Evolutionary conservation across 805 yeast genomes (phyloP).

Genomic region (Yamadazyma phyllophila): DNA sequence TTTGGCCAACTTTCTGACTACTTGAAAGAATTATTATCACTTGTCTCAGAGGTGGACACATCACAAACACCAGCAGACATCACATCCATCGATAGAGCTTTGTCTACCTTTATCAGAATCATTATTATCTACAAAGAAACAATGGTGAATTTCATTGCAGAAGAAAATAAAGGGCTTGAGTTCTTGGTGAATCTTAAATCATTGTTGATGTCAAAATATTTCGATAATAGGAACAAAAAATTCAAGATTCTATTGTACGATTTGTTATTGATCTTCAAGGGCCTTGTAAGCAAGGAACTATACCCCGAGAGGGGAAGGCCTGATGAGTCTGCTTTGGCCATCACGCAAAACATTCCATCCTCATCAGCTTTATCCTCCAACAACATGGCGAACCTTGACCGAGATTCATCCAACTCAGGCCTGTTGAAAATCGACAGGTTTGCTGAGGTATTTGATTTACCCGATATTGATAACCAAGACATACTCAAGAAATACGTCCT

Average conservation of each 20-base stretch:
- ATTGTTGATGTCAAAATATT: slow-evolving; percentile 43
- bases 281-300: slow-evolving; percentile 19
- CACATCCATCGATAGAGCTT: slow-evolving; percentile 19
- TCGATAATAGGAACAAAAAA: slow-evolving; percentile 40
- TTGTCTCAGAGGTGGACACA: neutral
- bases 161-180: slow-evolving; percentile 38
- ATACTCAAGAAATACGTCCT: slow-evolving; percentile 7
- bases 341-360: neutral
- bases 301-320: neutral
- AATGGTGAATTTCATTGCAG: slow-evolving; percentile 45
- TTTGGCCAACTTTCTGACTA: slow-evolving; percentile 23
- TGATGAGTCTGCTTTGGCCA: neutral
- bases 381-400: neutral
- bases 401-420: neutral
- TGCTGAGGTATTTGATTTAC: slow-evolving; percentile 7
- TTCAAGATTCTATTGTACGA: slow-evolving; percentile 59
- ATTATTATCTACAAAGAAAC: slow-evolving; percentile 56
- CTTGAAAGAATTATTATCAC: slow-evolving; percentile 20
- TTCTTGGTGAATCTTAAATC: slow-evolving; percentile 48
- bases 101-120: slow-evolving; percentile 52
- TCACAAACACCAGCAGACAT: neutral
- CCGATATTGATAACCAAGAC: slow-evolving; percentile 9
- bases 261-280: slow-evolving; percentile 53
- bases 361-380: neutral
- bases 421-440: slow-evolving; percentile 2